Evolutionary conservation across 2,329 filamentous ascomycete genomes (phyloP).

Genomic region (Paraphoma sp.): DNA sequence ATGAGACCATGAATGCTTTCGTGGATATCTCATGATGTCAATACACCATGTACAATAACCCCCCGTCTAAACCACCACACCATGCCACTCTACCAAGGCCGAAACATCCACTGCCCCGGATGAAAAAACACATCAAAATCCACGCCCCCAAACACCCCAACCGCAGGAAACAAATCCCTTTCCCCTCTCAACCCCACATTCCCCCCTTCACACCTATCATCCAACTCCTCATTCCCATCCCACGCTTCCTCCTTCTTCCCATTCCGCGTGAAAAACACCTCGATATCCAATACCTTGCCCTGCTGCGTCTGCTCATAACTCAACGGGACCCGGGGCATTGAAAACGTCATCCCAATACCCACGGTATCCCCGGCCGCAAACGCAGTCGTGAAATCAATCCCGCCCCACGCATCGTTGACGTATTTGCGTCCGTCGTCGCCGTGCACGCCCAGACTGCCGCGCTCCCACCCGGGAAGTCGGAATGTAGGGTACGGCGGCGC

Average conservation of each 20-base stretch:
- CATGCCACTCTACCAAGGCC: slow-evolving; percentile 21
- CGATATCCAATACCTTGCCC: slow-evolving; percentile 53
- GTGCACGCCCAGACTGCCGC: slow-evolving; percentile 77
- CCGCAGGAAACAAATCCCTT: slow-evolving; percentile 72
- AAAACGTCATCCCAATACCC: slow-evolving; percentile 74
- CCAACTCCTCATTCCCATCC: slow-evolving; percentile 78
- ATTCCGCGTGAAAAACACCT: slow-evolving; percentile 75
- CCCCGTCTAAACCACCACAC: no score
- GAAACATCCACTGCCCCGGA: slow-evolving; percentile 64
- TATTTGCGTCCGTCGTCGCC: slow-evolving; percentile 80
- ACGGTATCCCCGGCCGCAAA: slow-evolving; percentile 72
- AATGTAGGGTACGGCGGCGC: slow-evolving; percentile 80
- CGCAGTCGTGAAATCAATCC: slow-evolving; percentile 69
- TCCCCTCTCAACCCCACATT: slow-evolving; percentile 73
- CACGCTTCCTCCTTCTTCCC: slow-evolving; percentile 67
- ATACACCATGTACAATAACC: no score
- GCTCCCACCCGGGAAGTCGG: slow-evolving; percentile 81
- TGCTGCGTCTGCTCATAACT: slow-evolving; percentile 36
- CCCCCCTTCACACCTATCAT: slow-evolving; percentile 66
- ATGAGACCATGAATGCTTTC: no score
- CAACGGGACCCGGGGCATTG: slow-evolving; percentile 46
- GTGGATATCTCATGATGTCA: no score
- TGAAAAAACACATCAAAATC: slow-evolving; percentile 72
- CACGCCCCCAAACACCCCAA: slow-evolving; percentile 74
- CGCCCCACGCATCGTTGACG: slow-evolving; percentile 77